Evolutionary conservation across 129 eudicot species (phyloP), one percentile per base, ranked within the genome.

Genomic region (Artemisia argyi): DNA sequence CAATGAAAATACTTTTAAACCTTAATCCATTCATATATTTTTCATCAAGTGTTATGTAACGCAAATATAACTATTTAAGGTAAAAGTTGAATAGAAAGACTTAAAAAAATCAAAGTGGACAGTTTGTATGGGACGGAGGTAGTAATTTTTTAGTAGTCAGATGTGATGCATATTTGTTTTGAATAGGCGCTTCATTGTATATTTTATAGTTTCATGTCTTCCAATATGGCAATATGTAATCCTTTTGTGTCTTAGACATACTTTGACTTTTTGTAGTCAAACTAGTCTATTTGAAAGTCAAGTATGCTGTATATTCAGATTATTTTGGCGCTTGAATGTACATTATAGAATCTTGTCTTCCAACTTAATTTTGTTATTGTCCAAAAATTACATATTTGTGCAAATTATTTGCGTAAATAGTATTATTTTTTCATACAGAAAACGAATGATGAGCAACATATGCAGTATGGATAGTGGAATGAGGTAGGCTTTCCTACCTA

Each of bases 211-310:
- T 35, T 35, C 42, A 35, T 0, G 7, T 35, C 42, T 5, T 35
- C 42, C 42, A 35, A 35, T 35, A 35, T 35, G 42, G 1, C 42
- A 35, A 14, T 22, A 15, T 73, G 69, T 47, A 64, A 51, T 75
- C 49, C 61, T 47, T 16, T 44, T 44, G 22, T 42, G 35, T 66
- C 47, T 74, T 54, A 22, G 57, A 39, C 56, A 53, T 64, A 24
- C 46, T 42, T 66, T 54, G 65, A 65, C 72, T 74, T 63, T 63
- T 73, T 7, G 15, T 64, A 74, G 78, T 52, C 71, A 52, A 59
- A 47, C 39, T 53, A 53, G 11, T 67, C 55, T 55, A 32, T 6
- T 28, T 6, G 30, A 16, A 50, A 54, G 52, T 19, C 19, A 5
- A 51, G 42, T 35, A 35, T 35, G 42, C 42, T 35, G 42, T 35